Percentiles rank a stretch among this genome's conserved stretches.
Conservation (phyloP, 345 rosid species). For the Citrus sp. region DNA sequence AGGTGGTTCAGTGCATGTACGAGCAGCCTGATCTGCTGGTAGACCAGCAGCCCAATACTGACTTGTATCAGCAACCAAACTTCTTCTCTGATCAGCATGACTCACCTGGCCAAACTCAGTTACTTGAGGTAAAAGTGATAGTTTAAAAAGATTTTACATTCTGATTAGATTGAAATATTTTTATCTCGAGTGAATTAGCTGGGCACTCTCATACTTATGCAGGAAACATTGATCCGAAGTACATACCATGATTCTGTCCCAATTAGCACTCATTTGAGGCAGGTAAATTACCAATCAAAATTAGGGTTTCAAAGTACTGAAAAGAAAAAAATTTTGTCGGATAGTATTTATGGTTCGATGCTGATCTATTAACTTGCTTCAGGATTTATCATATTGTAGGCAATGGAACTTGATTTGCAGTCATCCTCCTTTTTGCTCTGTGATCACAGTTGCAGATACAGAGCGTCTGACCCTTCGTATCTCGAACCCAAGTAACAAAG, state of each 20-base stretch:
- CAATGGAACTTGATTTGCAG: slow-evolving; percentile 25
- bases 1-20: slow-evolving; percentile 22
- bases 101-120: slow-evolving; percentile 18
- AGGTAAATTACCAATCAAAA: slow-evolving; percentile 8
- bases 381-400: slow-evolving; percentile 18
- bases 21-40: slow-evolving; percentile 23
- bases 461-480: slow-evolving; percentile 15
- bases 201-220: slow-evolving; percentile 6
- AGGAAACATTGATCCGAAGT: slow-evolving; percentile 18
- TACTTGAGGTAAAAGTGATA: slow-evolving; percentile 22
- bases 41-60: slow-evolving; percentile 20
- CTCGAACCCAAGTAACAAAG: slow-evolving; percentile 11
- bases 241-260: slow-evolving; percentile 13
- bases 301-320: neutral
- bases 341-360: neutral
- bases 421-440: slow-evolving; percentile 24
- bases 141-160: neutral
- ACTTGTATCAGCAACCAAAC: slow-evolving; percentile 26
- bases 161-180: neutral
- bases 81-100: slow-evolving; percentile 23
- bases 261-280: slow-evolving; percentile 14
- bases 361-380: neutral
- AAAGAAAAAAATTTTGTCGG: neutral
- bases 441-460: slow-evolving; percentile 25
- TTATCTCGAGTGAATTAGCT: neutral